Percentiles rank a stretch among this genome's conserved stretches.
Conservation (phyloP, 352 stramenopile species). For the Phytopythium helicoides region DNA sequence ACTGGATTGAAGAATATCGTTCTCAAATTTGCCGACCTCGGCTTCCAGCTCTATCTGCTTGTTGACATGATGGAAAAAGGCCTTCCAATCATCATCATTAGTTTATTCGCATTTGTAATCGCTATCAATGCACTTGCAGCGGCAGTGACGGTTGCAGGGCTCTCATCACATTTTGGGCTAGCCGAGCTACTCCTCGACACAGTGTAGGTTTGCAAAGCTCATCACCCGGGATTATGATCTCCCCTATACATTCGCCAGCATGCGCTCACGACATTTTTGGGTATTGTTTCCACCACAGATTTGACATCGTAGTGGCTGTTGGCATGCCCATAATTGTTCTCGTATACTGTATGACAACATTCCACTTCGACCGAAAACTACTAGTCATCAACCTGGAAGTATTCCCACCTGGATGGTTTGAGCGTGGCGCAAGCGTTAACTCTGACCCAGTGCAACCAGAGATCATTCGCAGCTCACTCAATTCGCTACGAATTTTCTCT, state of each 20-base stretch:
- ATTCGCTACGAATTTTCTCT: constrained; percentile 28
- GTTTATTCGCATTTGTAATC: neutral
- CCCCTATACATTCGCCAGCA: no score
- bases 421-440: constrained; percentile 23
- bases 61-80: constrained; percentile 12
- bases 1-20: neutral
- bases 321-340: constrained; percentile 30
- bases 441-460: constrained; percentile 20
- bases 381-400: constrained; percentile 30
- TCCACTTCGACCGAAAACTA: constrained; percentile 25
- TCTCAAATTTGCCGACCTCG: constrained; percentile 5
- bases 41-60: constrained; percentile 6
- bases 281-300: constrained; percentile 20
- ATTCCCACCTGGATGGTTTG: constrained; percentile 25
- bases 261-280: constrained; percentile 28
- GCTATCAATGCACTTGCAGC: neutral
- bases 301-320: constrained; percentile 31
- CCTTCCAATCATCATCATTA: constrained; percentile 4
- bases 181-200: constrained; percentile 15
- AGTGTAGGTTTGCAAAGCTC: no score
- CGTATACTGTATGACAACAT: constrained; percentile 24
- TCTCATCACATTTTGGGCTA: constrained; percentile 8
- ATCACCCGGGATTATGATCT: no score
- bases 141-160: neutral
- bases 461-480: constrained; percentile 23